A percentile compares a stretch with the other conserved stretches of the same genome.
These are phyloP conservation scores for Dryas alaskensis DNA, from an alignment of 306 rosid genomes.

Conservation along the genomic window DNA sequence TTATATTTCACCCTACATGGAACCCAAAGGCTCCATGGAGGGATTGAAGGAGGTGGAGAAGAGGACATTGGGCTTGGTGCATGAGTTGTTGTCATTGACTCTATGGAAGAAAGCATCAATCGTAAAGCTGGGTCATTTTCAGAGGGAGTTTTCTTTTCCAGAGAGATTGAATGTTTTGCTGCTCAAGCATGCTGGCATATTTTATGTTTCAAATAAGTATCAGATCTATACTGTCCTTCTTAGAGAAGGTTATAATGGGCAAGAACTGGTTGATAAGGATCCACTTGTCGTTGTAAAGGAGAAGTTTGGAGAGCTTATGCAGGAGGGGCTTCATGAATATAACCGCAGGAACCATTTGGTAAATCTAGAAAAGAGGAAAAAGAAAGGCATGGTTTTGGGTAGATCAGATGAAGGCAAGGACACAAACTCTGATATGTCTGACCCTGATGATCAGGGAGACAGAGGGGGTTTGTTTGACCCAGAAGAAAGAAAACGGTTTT, in stretches of 20 bases:
- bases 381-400: conserved; percentile 48
- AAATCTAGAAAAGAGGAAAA: conserved; percentile 65
- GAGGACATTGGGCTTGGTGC: conserved; percentile 71
- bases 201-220: conserved; percentile 80
- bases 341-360: conserved; percentile 47
- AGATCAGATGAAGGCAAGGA: conserved; percentile 38
- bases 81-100: conserved; percentile 75
- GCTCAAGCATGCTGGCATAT: conserved; percentile 78
- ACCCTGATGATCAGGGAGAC: conserved; percentile 38
- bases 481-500: conserved; percentile 87
- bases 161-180: conserved; percentile 62
- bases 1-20: conserved; percentile 69
- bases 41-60: conserved; percentile 78
- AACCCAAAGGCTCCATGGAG: conserved; percentile 35
- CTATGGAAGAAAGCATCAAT: conserved; percentile 83
- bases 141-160: conserved; percentile 65
- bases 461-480: conserved; percentile 72
- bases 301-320: conserved; percentile 86
- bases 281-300: conserved; percentile 73
- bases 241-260: conserved; percentile 69
- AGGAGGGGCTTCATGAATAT: conserved; percentile 90
- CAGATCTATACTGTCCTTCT: conserved; percentile 70
- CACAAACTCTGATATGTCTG: conserved; percentile 28
- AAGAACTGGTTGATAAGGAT: conserved; percentile 67
- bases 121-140: conserved; percentile 71